Percentiles rank a stretch among this genome's conserved stretches.
Conservation (phyloP, 2,329 filamentous ascomycete species). For the Colletotrichum sublineola region DNA sequence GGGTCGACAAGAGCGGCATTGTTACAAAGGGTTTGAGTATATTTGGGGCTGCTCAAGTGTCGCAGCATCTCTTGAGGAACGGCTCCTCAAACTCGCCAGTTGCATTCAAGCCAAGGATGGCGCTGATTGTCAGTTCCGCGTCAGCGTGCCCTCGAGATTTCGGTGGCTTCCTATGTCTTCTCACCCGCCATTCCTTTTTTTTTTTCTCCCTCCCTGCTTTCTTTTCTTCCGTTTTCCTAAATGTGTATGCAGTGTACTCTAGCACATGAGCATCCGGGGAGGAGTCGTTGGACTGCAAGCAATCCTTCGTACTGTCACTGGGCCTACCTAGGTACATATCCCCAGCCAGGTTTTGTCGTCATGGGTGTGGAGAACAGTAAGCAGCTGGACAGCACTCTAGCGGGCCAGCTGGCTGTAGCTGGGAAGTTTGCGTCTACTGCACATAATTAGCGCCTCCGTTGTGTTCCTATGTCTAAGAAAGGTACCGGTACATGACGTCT, state of each 20-base stretch:
- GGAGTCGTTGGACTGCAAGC: not conserved
- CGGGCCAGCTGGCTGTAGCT: not conserved
- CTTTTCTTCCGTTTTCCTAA: too few species aligned
- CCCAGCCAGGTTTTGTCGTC: constrained; percentile 24
- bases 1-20: not conserved
- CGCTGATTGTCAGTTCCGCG: not conserved
- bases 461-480: not conserved
- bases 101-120: not conserved
- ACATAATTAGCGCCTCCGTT: too few species aligned
- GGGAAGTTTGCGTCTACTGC: not conserved
- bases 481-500: not conserved
- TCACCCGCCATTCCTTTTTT: constrained; percentile 2
- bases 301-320: not conserved
- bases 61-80: not conserved
- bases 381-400: constrained; percentile 10
- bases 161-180: not conserved
- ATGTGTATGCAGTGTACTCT: too few species aligned
- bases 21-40: not conserved
- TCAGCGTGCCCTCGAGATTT: not conserved
- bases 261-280: too few species aligned
- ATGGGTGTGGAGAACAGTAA: constrained; percentile 21
- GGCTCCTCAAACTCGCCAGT: not conserved
- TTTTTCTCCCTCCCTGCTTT: not conserved
- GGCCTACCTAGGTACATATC: not conserved
- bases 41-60: not conserved